Evolutionary conservation across 257 asterid genomes (phyloP), one percentile per base, ranked within the genome.

Genomic region (Nicotiana benthamiana): DNA sequence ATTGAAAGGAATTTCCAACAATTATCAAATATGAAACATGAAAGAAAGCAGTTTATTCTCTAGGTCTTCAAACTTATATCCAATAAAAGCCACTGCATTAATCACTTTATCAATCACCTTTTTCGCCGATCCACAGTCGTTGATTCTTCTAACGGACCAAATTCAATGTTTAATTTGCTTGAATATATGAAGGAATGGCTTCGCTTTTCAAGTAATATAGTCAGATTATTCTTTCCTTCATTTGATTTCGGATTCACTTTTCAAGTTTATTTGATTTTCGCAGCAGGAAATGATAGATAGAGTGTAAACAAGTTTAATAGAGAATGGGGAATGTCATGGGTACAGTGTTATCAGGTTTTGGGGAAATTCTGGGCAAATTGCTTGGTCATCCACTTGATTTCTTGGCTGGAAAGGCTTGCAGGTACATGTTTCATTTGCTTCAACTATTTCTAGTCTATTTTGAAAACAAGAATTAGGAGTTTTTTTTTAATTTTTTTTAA

Each of bases 351-450:
- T 82, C 87, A 1, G 96, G 97, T 75, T 22, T 92, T 65, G 88
- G 87, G 57, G 89, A 89, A 84, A 84, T 84, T 15, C 8, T 90
- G 43, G 92, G 90, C 32, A 89, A 83, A 15, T 30, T 86, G 63
- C 79, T 93, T 10, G 97, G 98, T 10, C 98, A 92, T 77, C 97
- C 98, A 79, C 92, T 93, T 36, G 96, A 92, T 75, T 92, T 92
- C 80, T 90, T 93, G 11, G 82, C 97, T 28, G 96, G 97, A 51
- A 89, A 88, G 83, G 82, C 91, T 40, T 93, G 97, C 88, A 84
- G 85, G 93, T 92, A 88, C 6, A 54, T 54, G 61, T 17, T 54
- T 40, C 54, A 22, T 43, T 74, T 75, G 1, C 32, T 12, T 75
- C 40, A 43, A 48, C 52, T 17, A 43, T 17, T 20, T 30, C 10